These are phyloP conservation scores for Quercus parvula DNA, from an alignment of 306 rosid genomes.

Conservation along the genomic window DNA sequence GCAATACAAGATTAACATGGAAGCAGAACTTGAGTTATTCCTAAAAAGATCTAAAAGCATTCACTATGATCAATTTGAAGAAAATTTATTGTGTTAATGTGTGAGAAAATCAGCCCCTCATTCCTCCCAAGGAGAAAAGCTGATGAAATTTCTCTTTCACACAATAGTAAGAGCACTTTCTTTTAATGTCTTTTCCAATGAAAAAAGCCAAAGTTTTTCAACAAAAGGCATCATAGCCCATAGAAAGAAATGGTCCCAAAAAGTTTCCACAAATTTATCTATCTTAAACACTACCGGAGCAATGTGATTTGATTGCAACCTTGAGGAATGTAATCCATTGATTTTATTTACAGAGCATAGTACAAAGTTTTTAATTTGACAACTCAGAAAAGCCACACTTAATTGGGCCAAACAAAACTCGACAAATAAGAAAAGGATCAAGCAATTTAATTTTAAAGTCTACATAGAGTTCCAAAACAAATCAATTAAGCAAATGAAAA, in stretches of 20 bases:
- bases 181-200: neutral
- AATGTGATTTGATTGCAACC: neutral
- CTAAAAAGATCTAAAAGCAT: no score
- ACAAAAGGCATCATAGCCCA: neutral
- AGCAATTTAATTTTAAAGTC: neutral
- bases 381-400: neutral
- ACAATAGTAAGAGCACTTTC: neutral
- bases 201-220: neutral
- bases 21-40: no score
- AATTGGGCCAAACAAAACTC: neutral
- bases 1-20: no score
- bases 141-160: neutral
- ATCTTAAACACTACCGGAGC: neutral
- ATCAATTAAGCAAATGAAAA: neutral
- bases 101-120: no score
- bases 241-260: neutral
- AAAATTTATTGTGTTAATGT: no score
- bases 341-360: neutral
- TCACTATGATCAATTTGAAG: no score
- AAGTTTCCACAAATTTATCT: neutral
- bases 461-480: neutral
- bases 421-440: neutral
- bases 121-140: neutral
- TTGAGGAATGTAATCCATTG: neutral
- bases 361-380: neutral